phyloP scores from a whole-genome alignment of 257 asterid genomes.

The Scutellaria minor region DNA sequence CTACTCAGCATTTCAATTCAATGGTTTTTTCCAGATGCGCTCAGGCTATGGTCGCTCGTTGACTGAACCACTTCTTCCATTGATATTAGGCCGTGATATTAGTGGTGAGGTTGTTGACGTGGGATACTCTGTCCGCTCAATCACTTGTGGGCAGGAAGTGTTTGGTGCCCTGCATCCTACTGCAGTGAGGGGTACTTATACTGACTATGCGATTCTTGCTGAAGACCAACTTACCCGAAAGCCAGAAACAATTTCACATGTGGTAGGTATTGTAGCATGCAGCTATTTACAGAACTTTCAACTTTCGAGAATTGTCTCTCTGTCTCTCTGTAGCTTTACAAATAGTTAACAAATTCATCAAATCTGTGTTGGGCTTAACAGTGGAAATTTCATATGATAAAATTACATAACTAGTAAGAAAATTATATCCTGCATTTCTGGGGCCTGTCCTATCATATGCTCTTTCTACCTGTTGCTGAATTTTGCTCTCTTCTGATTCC shows the following conservation, averaged over 20 bases:
- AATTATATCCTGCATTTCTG: conserved; percentile 6
- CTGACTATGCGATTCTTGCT: conserved; percentile 85
- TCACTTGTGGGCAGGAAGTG: conserved; percentile 84
- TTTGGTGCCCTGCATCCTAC: conserved; percentile 99
- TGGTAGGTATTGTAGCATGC: conserved; percentile 54
- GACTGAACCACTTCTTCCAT: conserved; percentile 79
- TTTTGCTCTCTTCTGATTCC: conserved; percentile 27
- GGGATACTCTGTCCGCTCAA: conserved; percentile 73
- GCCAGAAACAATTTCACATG: conserved; percentile 82
- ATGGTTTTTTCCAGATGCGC: conserved; percentile 72
- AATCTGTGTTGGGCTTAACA: neutral
- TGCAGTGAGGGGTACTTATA: conserved; percentile 95
- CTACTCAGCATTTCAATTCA: conserved; percentile 16
- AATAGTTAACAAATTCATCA: conserved; percentile 3
- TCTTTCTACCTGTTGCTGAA: conserved; percentile 24
- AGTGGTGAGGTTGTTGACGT: conserved; percentile 95
- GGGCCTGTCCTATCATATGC: neutral
- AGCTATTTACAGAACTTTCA: conserved; percentile 13
- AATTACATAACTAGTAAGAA: neutral
- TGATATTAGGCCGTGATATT: conserved; percentile 93
- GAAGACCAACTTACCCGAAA: conserved; percentile 81
- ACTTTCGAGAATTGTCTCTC: neutral
- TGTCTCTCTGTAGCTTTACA: conserved; percentile 19
- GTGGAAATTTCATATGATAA: neutral
- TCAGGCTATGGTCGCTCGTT: conserved; percentile 96